Percentiles rank a stretch among this genome's conserved stretches.
Conservation (phyloP, 148 eudicot genomes). For the Dysphania ambrosioides region DNA sequence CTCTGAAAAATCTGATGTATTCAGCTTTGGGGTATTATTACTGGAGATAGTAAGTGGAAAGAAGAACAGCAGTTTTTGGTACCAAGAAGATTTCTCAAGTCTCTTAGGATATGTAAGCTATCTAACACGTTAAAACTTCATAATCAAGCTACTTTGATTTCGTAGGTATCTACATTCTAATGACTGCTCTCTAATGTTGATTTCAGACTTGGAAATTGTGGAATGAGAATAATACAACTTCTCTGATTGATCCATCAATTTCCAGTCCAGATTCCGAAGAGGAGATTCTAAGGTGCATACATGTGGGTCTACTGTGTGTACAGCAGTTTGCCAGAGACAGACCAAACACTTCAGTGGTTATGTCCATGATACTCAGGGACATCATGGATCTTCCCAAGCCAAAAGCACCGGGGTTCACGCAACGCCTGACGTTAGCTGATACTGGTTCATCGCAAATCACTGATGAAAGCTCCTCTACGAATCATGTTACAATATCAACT, state of each 20-base stretch:
- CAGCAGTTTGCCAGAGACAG: conserved; percentile 33
- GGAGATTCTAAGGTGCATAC: conserved; percentile 36
- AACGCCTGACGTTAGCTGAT: conserved; percentile 14
- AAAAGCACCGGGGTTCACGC: conserved; percentile 24
- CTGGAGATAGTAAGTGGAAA: conserved; percentile 31
- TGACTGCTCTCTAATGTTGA: background rate
- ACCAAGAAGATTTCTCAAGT: conserved; percentile 13
- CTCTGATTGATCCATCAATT: conserved; percentile 30
- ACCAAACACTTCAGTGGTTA: conserved; percentile 32
- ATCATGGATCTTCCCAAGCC: conserved; percentile 22
- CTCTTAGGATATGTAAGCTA: conserved; percentile 32
- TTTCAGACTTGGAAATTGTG: conserved; percentile 39
- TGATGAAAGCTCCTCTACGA: conserved; percentile 7
- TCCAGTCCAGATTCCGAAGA: conserved; percentile 3
- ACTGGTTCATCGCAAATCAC: conserved; percentile 13
- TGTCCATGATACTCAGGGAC: conserved; percentile 26
- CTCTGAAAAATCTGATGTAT: conserved; percentile 31
- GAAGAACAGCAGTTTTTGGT: conserved; percentile 22
- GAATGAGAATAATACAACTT: conserved; percentile 18
- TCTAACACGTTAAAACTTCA: background rate
- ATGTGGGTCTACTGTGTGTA: conserved; percentile 37
- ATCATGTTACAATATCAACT: conserved; percentile 18
- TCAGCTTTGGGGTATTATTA: conserved; percentile 33
- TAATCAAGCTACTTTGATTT: background rate
- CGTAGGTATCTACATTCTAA: background rate